phyloP scores from a whole-genome alignment of 805 yeast species.

The Saccharomycopsis sp. region DNA sequence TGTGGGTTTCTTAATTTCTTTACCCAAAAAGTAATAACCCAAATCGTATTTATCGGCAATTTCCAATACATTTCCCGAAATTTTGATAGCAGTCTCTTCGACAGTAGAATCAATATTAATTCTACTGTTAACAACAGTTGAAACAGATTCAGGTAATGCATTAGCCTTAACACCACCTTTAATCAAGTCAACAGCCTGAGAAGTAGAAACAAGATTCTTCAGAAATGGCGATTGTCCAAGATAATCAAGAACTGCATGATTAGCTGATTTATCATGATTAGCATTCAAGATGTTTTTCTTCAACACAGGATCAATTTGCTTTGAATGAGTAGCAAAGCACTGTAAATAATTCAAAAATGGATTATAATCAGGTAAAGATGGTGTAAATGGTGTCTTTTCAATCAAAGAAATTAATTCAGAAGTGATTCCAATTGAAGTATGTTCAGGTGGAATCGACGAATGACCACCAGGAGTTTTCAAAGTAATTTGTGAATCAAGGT shows the following conservation, averaged over 20 bases:
- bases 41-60: constrained; percentile 42
- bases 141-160: constrained; percentile 64
- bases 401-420: constrained; percentile 49
- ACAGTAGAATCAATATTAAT: constrained; percentile 50
- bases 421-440: constrained; percentile 71
- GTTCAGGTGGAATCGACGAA: constrained; percentile 74
- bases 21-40: constrained; percentile 38
- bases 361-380: constrained; percentile 43
- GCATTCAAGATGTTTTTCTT: constrained; percentile 32
- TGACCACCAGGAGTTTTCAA: constrained; percentile 70
- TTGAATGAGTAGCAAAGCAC: constrained; percentile 53
- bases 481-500: constrained; percentile 43
- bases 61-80: constrained; percentile 30
- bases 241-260: constrained; percentile 28
- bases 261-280: constrained; percentile 31
- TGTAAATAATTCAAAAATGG: constrained; percentile 54
- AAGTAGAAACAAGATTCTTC: constrained; percentile 45
- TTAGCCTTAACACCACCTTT: constrained; percentile 70
- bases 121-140: constrained; percentile 55
- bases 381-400: constrained; percentile 49
- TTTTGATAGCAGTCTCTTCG: constrained; percentile 34
- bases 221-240: constrained; percentile 20
- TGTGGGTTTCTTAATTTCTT: constrained; percentile 25
- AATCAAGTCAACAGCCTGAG: constrained; percentile 63
- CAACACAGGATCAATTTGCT: constrained; percentile 25